Evolutionary conservation across 257 asterid species (phyloP), one percentile per base, ranked within the genome.

Genomic region (Dorcoceras hygrometricum): DNA sequence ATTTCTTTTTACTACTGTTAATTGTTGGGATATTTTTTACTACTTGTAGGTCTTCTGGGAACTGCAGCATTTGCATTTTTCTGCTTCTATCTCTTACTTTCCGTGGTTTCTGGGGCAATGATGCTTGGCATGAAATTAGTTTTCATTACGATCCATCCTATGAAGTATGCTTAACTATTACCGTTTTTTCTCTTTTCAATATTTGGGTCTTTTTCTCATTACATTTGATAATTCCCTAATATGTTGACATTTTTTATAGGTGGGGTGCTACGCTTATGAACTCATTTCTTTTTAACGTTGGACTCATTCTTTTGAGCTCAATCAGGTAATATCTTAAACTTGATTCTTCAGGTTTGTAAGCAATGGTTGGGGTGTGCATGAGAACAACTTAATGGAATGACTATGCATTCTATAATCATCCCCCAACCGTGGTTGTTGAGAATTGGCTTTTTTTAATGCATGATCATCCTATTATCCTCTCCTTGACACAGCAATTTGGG

Each of bases 181-280:
- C 11, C 0, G 1, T 32, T 32, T 51, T 14, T 69, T 60, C 74
- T 57, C 19, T 60, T 32, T 31, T 31, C 2, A 29, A 29, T 29
- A 29, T 29, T 66, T 28, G 48, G 67, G n/a, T 32, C 8, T 70
- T 23, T 31, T 29, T 9, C 66, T n/a, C 23, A 58, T 34, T 53
- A 23, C 54, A 10, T 27, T 39, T 70, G 74, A 69, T 32, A 22
- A 31, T 53, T 62, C 26, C 63, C 71, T 57, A 57, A 74, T 55
- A 48, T 27, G 66, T 76, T 69, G 70, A 27, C 63, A 6, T 23
- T 50, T 28, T 55, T 66, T 78, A n/a, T 72, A 90, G 97, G 79
- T 86, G 96, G 97, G 96, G 97, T 73, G 96, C 95, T 29, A 90
- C 97, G 48, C 90, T 90, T 26, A 88, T 88, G 97, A 90, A 90